Percentiles rank a stretch among this genome's conserved stretches.
Evolutionary conservation across 331 rosid genomes (phyloP).

Genomic region (Pyrus hybrid): DNA sequence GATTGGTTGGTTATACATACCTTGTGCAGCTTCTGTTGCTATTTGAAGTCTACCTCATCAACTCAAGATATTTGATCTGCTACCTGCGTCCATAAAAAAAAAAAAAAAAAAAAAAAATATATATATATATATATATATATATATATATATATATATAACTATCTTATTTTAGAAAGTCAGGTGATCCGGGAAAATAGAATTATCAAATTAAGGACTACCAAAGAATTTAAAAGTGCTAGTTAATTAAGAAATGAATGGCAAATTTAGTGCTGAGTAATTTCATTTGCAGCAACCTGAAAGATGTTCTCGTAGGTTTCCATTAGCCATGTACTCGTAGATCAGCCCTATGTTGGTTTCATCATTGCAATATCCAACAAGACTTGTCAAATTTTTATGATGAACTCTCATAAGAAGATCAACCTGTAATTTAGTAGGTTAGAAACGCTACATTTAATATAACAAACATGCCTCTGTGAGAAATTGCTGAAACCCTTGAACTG

Average conservation of each 20-base stretch:
- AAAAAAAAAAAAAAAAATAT: too few species aligned
- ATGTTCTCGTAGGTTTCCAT: slow-evolving; percentile 30
- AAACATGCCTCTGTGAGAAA: slow-evolving; percentile 27
- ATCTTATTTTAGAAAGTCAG: too few species aligned
- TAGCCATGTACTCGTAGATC: slow-evolving; percentile 48
- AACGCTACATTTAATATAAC: not conserved
- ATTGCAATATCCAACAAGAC: too few species aligned
- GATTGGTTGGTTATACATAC: not conserved
- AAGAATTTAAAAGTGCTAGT: too few species aligned
- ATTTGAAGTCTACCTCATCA: not conserved
- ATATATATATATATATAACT: too few species aligned
- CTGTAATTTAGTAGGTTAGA: slow-evolving; percentile 1
- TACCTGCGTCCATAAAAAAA: too few species aligned
- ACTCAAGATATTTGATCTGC: not conserved
- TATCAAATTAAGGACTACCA: too few species aligned
- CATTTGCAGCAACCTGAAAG: slow-evolving; percentile 26
- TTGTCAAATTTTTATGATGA: slow-evolving; percentile 28
- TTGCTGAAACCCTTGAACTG: slow-evolving; percentile 17
- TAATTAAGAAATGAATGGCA: too few species aligned
- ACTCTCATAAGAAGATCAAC: slow-evolving; percentile 24
- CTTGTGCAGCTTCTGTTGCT: not conserved
- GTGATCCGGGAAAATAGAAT: too few species aligned
- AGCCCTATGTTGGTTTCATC: slow-evolving; percentile 34
- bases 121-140: too few species aligned
- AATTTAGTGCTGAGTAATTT: not conserved